Evolutionary conservation across 2,329 filamentous ascomycete species (phyloP), one percentile per base, ranked within the genome.

Genomic region (Hymenotorrendiella dingleyae): DNA sequence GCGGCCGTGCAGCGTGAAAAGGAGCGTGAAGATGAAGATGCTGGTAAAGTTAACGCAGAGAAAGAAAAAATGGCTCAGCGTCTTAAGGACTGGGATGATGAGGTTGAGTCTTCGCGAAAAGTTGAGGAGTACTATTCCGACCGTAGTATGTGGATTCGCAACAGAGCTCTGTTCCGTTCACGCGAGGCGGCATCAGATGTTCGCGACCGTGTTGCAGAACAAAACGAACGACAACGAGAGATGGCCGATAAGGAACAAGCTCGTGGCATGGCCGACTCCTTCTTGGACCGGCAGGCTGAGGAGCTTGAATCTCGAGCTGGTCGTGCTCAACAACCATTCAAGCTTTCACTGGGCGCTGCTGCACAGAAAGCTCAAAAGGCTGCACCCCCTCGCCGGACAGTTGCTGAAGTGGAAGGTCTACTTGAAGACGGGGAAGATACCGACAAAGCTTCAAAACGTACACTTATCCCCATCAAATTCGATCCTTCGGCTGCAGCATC

Each of bases 401-500:
- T 94, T 48, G 89, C 89, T 43, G 93, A 98, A 61, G 87, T 98
- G 42, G 93, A 97, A 69, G 88, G 88, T 23, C 72, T 98, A 1
- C 72, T 98, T 52, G 93, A 97, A 67, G 90, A 97, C 64, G 93
- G 97, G 64, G 93, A 97, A 60, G 86, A 93, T 49, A 70, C 71
- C n/a, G 78, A 84, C 37, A 69, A 73, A 37, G 74, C 76, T 17
- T 77, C 78, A 4, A 86, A 83, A 64, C 79, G 87, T 6, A 84
- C 82, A 45, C 80, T 94, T 39, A 74, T 93, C 26, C 86, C 88
- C 3, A 90, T 93, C 62, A 83, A 87, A 59, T 88, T 88, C 62
- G 86, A 90, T 62, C 79, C 80, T 10, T 52, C 55, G 4, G 72
- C 77, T 9, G 76, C 80, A 45, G 77, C 81, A 29, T 73, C 77